Percentiles rank a stretch among this genome's conserved stretches.
Conservation (phyloP, 164 flowering plant genomes). For the Magnolia sinica region DNA sequence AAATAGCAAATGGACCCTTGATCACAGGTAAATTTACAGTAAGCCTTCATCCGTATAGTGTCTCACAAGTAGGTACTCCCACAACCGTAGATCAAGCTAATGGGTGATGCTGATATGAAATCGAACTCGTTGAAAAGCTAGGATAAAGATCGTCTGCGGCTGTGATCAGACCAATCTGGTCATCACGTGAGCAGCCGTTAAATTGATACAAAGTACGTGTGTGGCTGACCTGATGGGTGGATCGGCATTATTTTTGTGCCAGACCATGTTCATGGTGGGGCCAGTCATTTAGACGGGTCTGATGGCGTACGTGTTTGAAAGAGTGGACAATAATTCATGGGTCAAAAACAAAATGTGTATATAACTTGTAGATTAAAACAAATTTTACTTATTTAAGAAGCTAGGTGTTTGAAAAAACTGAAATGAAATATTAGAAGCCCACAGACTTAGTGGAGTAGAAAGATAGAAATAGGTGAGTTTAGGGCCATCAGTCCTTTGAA, state of each 20-base stretch:
- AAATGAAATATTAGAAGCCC: neutral
- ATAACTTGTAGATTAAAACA: neutral
- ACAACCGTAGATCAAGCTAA: too few relatives aligned
- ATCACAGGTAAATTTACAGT: too few relatives aligned
- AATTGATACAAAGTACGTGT: too few relatives aligned
- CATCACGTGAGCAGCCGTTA: too few relatives aligned
- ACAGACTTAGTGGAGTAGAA: neutral
- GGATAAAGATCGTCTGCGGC: too few relatives aligned
- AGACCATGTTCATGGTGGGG: neutral
- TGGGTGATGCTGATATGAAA: too few relatives aligned
- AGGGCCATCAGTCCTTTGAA: neutral
- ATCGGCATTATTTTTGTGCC: neutral
- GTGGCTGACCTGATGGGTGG: too few relatives aligned
- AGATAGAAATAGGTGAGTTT: neutral
- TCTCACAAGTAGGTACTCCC: too few relatives aligned
- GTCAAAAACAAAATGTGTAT: neutral
- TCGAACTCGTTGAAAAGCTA: too few relatives aligned
- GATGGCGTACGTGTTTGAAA: neutral
- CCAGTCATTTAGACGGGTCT: neutral
- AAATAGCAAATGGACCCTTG: too few relatives aligned
- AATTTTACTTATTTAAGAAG: neutral
- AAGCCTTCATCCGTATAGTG: too few relatives aligned
- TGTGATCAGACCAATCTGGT: too few relatives aligned
- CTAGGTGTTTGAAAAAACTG: neutral
- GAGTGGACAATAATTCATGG: neutral